Conservation (phyloP, 768 basidiomycete species). For the Clathrus columnatus region DNA sequence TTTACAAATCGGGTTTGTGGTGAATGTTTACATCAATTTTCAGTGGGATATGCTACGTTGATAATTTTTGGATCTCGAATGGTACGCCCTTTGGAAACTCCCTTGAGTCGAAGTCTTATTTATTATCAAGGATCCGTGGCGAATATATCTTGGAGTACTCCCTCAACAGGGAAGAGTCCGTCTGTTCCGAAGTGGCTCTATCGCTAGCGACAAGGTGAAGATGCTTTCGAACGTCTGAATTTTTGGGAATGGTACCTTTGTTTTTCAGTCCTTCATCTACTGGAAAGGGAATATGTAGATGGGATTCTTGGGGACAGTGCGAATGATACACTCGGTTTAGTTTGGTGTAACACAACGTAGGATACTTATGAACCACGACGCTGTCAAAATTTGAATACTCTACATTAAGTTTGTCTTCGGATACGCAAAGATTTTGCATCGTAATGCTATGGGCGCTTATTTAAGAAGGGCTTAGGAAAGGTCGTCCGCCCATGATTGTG, state of each 20-base stretch:
- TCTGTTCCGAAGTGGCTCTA: slow-evolving; percentile 10
- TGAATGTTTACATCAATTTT: background rate
- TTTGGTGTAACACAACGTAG: too few species aligned
- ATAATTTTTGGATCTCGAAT: slow-evolving; percentile 41
- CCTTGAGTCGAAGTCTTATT: slow-evolving; percentile 20
- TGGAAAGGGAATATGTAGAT: too few species aligned
- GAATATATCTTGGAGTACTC: slow-evolving; percentile 15
- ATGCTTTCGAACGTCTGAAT: background rate
- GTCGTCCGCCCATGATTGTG: slow-evolving; percentile 3
- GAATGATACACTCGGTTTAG: too few species aligned
- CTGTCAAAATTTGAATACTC: background rate
- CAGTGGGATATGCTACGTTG: slow-evolving; percentile 37
- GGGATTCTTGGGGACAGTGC: too few species aligned
- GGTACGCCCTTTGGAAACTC: slow-evolving; percentile 30
- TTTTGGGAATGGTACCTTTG: background rate
- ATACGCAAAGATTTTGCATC: background rate
- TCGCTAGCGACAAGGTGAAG: background rate
- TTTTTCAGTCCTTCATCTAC: background rate
- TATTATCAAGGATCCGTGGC: background rate
- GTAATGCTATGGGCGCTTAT: background rate
- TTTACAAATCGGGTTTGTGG: background rate
- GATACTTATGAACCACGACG: background rate
- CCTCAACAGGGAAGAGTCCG: background rate
- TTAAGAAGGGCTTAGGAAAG: background rate
- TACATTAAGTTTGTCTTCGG: background rate